Evolutionary conservation across 2,329 filamentous ascomycete genomes (phyloP).

Genomic region (Alternaria metachromatica): DNA sequence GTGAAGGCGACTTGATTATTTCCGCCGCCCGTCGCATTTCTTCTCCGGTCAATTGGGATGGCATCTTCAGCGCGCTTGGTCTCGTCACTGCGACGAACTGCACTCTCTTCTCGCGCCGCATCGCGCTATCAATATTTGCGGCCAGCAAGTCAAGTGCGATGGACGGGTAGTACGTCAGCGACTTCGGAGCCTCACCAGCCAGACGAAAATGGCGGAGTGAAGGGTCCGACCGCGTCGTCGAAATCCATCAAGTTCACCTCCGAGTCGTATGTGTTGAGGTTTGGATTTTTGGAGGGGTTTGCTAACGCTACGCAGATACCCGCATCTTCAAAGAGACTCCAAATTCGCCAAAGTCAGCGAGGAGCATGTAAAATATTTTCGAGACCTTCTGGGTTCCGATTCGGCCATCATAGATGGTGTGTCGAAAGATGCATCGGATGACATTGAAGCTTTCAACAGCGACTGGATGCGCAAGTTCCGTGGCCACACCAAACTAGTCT

Average conservation of each 20-base stretch:
- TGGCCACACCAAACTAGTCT: slow-evolving; percentile 83
- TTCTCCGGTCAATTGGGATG: slow-evolving; percentile 35
- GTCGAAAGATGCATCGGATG: slow-evolving; percentile 73
- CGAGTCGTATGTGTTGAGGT: slow-evolving; percentile 64
- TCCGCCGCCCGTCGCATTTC: slow-evolving; percentile 29
- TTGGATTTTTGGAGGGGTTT: not conserved
- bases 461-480: slow-evolving; percentile 99
- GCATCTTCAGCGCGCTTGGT: slow-evolving; percentile 44
- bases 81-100: slow-evolving; percentile 42
- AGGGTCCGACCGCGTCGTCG: slow-evolving; percentile 42
- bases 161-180: slow-evolving; percentile 47
- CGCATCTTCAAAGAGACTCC: slow-evolving; percentile 78
- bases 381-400: slow-evolving; percentile 76
- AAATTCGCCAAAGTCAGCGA: slow-evolving; percentile 75
- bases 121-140: slow-evolving; percentile 30
- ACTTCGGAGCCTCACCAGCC: slow-evolving; percentile 51
- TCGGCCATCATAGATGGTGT: slow-evolving; percentile 87
- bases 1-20: slow-evolving; percentile 19
- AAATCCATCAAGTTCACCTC: slow-evolving; percentile 76
- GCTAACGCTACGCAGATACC: slow-evolving; percentile 60
- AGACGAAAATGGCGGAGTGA: slow-evolving; percentile 43
- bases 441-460: slow-evolving; percentile 90
- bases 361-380: slow-evolving; percentile 85
- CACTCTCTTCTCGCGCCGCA: slow-evolving; percentile 32
- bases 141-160: slow-evolving; percentile 44